Conservation (phyloP, 768 basidiomycete species). For the Albatrellus ellisii region DNA sequence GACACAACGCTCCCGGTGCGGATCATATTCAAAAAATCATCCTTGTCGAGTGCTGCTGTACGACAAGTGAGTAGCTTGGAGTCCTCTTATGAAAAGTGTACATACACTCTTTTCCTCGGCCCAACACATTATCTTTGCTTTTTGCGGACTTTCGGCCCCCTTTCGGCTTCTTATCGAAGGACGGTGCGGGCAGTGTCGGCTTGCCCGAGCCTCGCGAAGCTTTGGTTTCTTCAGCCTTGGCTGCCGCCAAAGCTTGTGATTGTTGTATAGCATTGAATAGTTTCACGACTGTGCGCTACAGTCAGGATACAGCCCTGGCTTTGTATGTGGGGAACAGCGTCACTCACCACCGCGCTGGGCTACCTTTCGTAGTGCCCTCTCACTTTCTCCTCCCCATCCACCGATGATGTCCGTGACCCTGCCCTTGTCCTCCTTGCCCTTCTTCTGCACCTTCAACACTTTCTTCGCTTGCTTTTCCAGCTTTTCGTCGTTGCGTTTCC, state of each 20-base stretch:
- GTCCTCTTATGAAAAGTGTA: slow-evolving; percentile 1
- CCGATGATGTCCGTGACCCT: slow-evolving; percentile 61
- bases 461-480: slow-evolving; percentile 61
- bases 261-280: slow-evolving; percentile 82
- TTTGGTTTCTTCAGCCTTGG: slow-evolving; percentile 44
- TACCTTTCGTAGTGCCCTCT: slow-evolving; percentile 64
- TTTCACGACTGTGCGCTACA: slow-evolving; percentile 50
- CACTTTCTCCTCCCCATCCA: slow-evolving; percentile 83
- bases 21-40: slow-evolving; percentile 76
- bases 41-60: slow-evolving; percentile 47
- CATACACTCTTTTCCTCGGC: slow-evolving; percentile 46
- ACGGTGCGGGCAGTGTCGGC: slow-evolving; percentile 56
- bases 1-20: slow-evolving; percentile 71
- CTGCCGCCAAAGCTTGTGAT: slow-evolving; percentile 46
- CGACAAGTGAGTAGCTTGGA: slow-evolving; percentile 3
- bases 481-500: slow-evolving; percentile 64
- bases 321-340: background rate
- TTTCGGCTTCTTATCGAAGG: slow-evolving; percentile 34
- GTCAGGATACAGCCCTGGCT: background rate
- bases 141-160: slow-evolving; percentile 34
- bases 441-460: slow-evolving; percentile 55
- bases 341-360: slow-evolving; percentile 71
- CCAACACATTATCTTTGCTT: slow-evolving; percentile 40
- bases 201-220: slow-evolving; percentile 58
- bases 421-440: slow-evolving; percentile 60